Percentiles rank a stretch among this genome's conserved stretches.
Evolutionary conservation across 169 alveolate species (phyloP).

Genomic region (Amoebophrya sp.): DNA sequence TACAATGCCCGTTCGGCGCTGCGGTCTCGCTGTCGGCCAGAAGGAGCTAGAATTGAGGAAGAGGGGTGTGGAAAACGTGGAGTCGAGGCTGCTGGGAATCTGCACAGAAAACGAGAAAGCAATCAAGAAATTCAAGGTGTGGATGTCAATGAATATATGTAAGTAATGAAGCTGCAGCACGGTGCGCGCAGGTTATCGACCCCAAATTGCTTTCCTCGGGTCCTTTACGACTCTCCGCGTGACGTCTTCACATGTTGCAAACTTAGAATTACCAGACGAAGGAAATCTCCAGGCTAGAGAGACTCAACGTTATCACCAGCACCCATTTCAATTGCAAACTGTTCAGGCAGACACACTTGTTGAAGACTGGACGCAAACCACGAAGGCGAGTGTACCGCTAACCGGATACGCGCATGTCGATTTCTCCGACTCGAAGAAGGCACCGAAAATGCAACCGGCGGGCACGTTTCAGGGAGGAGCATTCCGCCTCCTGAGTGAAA

Average conservation of each 20-base stretch:
- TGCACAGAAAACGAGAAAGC: background rate
- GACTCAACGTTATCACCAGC: too few relatives aligned
- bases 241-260: background rate
- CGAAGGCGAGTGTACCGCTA: too few relatives aligned
- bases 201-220: background rate
- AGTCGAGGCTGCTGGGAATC: background rate
- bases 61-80: background rate
- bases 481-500: too few relatives aligned
- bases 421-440: too few relatives aligned
- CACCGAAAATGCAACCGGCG: too few relatives aligned
- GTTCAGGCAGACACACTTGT: too few relatives aligned
- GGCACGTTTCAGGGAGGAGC: too few relatives aligned
- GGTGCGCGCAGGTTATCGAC: background rate
- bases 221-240: background rate
- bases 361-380: too few relatives aligned
- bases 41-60: background rate
- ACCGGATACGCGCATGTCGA: too few relatives aligned
- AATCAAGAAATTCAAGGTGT: background rate
- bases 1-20: background rate
- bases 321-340: too few relatives aligned
- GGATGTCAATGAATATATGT: background rate
- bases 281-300: too few relatives aligned
- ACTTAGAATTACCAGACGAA: background rate
- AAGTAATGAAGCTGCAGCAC: background rate
- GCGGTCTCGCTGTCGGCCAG: background rate